These are phyloP conservation scores for Ramularia collo-cygni DNA, from an alignment of 2,329 filamentous ascomycete genomes.

Conservation along the genomic window DNA sequence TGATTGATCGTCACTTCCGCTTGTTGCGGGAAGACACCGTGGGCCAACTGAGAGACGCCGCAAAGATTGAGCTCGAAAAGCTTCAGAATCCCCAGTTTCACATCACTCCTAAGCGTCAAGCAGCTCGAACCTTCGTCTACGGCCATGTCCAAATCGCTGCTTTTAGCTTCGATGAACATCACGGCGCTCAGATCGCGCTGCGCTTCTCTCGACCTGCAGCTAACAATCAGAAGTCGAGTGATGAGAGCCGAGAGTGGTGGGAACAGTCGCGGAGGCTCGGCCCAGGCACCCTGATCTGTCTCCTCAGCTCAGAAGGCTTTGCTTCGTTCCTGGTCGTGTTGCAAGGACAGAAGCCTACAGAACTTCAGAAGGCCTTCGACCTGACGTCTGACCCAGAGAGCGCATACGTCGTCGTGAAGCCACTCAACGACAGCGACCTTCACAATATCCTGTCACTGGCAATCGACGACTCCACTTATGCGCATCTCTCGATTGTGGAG, in stretches of 20 bases:
- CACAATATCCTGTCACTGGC: conserved; percentile 1
- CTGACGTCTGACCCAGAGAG: conserved; percentile 3
- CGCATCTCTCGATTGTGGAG: conserved; percentile 33
- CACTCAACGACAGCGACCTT: conserved; percentile 5
- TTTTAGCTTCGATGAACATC: conserved; percentile 32
- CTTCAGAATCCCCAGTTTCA: conserved; percentile 19
- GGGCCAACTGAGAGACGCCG: conserved; percentile 56
- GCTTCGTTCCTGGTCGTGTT: conserved; percentile 24
- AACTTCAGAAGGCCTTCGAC: conserved; percentile 3
- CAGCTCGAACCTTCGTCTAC: conserved; percentile 34
- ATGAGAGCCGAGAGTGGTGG: conserved; percentile 46
- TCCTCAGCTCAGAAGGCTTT: conserved; percentile 34
- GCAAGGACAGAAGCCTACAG: not conserved
- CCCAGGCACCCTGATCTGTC: conserved; percentile 45
- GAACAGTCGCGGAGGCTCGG: conserved; percentile 42
- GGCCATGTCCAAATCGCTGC: conserved; percentile 28
- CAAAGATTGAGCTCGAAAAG: conserved; percentile 36
- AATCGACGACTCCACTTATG: not conserved
- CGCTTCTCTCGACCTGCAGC: conserved; percentile 41
- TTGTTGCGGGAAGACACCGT: conserved; percentile 66
- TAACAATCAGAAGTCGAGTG: conserved; percentile 15
- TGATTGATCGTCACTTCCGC: conserved; percentile 64
- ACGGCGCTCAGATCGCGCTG: conserved; percentile 42
- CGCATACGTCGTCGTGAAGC: conserved; percentile 12
- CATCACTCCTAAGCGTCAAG: conserved; percentile 4